Percentiles rank a stretch among this genome's conserved stretches.
These are phyloP conservation scores for Trypanosoma rangeli DNA, from an alignment of 208 protist species.

Conservation along the genomic window DNA sequence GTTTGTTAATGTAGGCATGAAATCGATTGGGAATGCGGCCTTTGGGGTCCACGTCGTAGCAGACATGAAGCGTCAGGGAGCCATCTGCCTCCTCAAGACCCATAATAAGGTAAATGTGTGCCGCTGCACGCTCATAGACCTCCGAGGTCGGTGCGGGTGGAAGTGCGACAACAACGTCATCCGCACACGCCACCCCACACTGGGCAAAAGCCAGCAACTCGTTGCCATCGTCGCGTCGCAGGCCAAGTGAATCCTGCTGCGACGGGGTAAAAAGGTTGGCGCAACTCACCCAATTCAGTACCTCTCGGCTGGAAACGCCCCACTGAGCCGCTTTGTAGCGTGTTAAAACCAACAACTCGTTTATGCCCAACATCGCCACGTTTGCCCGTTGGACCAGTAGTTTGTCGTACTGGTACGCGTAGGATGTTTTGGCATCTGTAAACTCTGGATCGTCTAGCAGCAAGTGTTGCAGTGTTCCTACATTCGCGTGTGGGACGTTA, in stretches of 20 bases:
- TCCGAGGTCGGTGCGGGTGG: constrained; percentile 3
- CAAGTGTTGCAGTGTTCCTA: constrained; percentile 44
- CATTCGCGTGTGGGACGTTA: constrained; percentile 47
- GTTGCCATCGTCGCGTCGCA: constrained; percentile 21
- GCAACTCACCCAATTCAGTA: constrained; percentile 30
- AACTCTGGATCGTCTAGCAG: constrained; percentile 44
- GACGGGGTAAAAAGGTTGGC: constrained; percentile 40
- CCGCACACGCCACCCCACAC: constrained; percentile 34
- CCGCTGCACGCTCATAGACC: constrained; percentile 21
- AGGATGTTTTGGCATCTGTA: constrained; percentile 29
- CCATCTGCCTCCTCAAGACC: constrained; percentile 54
- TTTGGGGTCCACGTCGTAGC: constrained; percentile 28
- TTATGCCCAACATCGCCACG: constrained; percentile 33
- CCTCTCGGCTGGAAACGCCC: constrained; percentile 32
- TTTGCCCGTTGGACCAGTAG: constrained; percentile 22
- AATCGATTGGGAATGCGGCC: constrained; percentile 29
- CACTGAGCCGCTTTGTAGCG: constrained; percentile 29
- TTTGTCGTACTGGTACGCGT: constrained; percentile 37
- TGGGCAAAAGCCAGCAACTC: constrained; percentile 33
- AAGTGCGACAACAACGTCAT: constrained; percentile 22
- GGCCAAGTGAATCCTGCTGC: constrained; percentile 41
- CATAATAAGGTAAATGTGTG: constrained; percentile 32
- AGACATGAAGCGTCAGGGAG: constrained; percentile 43
- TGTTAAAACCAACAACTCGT: constrained; percentile 39
- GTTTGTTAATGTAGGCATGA: not conserved